phyloP scores from a whole-genome alignment of 257 asterid species.

The Solanum microdontum region DNA sequence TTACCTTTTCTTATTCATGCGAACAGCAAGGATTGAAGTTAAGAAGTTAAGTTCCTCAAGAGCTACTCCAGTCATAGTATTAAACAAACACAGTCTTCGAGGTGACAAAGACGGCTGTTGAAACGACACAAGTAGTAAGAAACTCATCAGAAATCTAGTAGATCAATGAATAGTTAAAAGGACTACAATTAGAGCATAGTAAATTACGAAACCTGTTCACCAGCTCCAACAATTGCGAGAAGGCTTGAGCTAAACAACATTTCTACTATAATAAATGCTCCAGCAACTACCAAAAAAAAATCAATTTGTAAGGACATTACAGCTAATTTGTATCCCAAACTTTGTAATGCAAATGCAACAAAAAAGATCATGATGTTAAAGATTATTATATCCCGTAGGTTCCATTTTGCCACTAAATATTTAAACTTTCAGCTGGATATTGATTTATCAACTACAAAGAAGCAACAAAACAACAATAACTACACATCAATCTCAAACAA shows the following conservation, averaged over 20 bases:
- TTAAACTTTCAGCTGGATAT: background rate
- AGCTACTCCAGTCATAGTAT: slow-evolving; percentile 56
- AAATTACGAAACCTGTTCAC: slow-evolving; percentile 62
- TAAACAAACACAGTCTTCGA: slow-evolving; percentile 74
- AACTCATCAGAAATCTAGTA: background rate
- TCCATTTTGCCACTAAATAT: background rate
- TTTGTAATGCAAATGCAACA: background rate
- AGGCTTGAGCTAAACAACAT: slow-evolving; percentile 80
- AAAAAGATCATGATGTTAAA: background rate
- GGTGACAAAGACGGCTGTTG: slow-evolving; percentile 82
- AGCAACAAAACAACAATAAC: background rate
- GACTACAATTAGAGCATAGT: background rate
- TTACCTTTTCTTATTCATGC: slow-evolving; percentile 67
- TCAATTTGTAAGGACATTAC: background rate
- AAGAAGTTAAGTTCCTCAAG: slow-evolving; percentile 73
- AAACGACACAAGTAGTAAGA: slow-evolving; percentile 13
- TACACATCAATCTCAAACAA: background rate
- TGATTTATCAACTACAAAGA: background rate
- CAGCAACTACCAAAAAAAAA: slow-evolving; percentile 40
- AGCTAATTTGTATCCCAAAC: background rate
- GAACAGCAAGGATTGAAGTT: slow-evolving; percentile 85
- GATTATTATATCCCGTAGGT: background rate
- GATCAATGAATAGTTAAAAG: background rate
- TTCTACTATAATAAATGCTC: slow-evolving; percentile 76
- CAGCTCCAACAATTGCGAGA: slow-evolving; percentile 92